Conservation (phyloP, 257 asterid species). For the Thymus quinquecostatus region DNA sequence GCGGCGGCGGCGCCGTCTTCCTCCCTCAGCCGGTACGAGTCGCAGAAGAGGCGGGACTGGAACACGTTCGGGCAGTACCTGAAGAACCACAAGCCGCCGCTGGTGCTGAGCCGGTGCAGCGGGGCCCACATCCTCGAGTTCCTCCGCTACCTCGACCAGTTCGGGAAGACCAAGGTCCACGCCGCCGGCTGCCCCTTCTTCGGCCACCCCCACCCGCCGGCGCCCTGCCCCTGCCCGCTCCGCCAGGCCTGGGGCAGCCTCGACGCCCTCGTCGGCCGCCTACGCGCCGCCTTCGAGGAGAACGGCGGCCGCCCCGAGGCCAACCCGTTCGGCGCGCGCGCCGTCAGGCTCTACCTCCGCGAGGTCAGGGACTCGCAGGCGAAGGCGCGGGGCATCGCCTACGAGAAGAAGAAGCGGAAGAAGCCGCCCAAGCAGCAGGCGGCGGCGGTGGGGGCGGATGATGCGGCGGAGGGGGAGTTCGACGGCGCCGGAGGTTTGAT, state of each 20-base stretch:
- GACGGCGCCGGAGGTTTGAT: slow-evolving; percentile 30
- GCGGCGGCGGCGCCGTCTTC: neutral
- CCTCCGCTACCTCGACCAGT: slow-evolving; percentile 57
- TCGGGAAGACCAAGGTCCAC: slow-evolving; percentile 58
- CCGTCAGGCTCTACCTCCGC: slow-evolving; percentile 55
- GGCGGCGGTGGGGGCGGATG: neutral
- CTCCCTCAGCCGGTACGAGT: slow-evolving; percentile 58
- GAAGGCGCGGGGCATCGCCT: slow-evolving; percentile 60
- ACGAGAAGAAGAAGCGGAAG: slow-evolving; percentile 65
- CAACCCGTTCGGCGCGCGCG: slow-evolving; percentile 66
- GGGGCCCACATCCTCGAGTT: slow-evolving; percentile 65
- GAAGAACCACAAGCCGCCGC: slow-evolving; percentile 65
- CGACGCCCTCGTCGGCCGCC: slow-evolving; percentile 65
- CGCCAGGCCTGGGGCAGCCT: slow-evolving; percentile 71
- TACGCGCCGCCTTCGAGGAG: slow-evolving; percentile 70
- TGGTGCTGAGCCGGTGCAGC: slow-evolving; percentile 60
- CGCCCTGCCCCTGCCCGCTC: slow-evolving; percentile 60
- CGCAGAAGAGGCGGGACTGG: slow-evolving; percentile 71
- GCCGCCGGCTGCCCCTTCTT: slow-evolving; percentile 47
- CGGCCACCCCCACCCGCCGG: slow-evolving; percentile 58
- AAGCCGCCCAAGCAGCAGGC: slow-evolving; percentile 33
- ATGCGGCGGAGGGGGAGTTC: neutral
- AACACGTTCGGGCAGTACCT: slow-evolving; percentile 63
- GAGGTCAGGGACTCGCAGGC: slow-evolving; percentile 68
- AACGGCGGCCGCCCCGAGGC: slow-evolving; percentile 58